Base-by-base conservation (phyloP, 2,329 filamentous ascomycete genomes). In the Fusarium clavum region DNA sequence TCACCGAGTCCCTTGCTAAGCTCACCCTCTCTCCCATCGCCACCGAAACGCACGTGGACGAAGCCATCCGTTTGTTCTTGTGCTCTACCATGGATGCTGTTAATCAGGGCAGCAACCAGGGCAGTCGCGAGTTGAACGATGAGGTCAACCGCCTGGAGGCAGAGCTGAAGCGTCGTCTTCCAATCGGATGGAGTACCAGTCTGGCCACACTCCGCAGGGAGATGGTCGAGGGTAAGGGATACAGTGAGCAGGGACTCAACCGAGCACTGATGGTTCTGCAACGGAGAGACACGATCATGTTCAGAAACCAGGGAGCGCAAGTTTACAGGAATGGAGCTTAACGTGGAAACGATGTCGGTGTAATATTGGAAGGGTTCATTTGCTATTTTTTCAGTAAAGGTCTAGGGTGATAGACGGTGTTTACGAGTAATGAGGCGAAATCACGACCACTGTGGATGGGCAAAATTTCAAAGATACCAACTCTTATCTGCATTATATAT, bases 51-150 rank as follows among this genome's bases (percentile, higher is more conserved):
- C 96, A 99, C 77, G 96, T 99, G 55, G 95, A 99, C 77, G 96
- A 99, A 83, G 96, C 96, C 4, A 99, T 99, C 75, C 91, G 96
- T 0, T 87, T 99, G 18, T 99, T 99, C 90, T 84, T 99, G 30
- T 96, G 94, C 71, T 94, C 91, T 6, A 99, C 96, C 61, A 98
- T 99, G 96, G 95, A 99, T 77, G 96, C 96, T 10, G 94, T 98
- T 60, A 95, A 93, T 64, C 94, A 97, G 76, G 95, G 94, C 64
- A 91, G 92, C 72, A 92, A 91, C 69, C 89, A 92, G 73, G 93
- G 93, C 40, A 94, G 91, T 76, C 91, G 93, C 68, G 95, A 98
- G 81, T 84, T 98, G 59, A 95, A 97, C 81, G 94, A 97, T 53
- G 96, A 98, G 79, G 92, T 93, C 8, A 86, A 87, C 71, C 94